Base-by-base conservation (phyloP, 352 stramenopile genomes). In the Blastocystis hominis region DNA sequence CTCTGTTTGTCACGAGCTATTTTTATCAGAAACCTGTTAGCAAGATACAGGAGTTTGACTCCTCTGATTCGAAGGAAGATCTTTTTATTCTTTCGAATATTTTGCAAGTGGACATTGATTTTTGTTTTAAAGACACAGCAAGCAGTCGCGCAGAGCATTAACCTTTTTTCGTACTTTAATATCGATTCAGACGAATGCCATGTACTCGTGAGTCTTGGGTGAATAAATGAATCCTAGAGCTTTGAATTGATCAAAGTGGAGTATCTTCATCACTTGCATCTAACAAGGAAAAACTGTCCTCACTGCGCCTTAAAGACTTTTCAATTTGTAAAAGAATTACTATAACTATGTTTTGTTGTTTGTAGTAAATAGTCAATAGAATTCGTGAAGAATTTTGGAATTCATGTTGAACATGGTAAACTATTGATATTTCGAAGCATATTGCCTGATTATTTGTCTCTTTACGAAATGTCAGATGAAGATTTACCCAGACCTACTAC, bases 381-480 rank as follows among this genome's bases (percentile, higher is more conserved):
- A 30, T 30, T 30, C 24, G 24, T 30, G 24, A 30, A 30, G 24
- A 30, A 30, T 30, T 30, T 30, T 30, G 24, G 24, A 30, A 30
- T 30, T 30, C 24, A 30, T 30, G 24, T 30, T 30, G 24, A 30
- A 30, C 24, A 30, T 30, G 24, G 24, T 30, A 61, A 64, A 42
- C 44, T 36, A 30, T 34, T 20, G 10, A 63, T 64, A 61, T 36
- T 15, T 50, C 24, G 17, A 50, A 9, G 13, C 20, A 1, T 78
- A 80, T 62, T 64, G n/a, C 46, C 4, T 64, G 15, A 50, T 72
- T 44, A 7, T 4, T 3, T 4, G 9, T 44, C 15, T 44, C 38
- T 42, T 42, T 54, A n/a, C 36, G 17, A 17, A 13, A 86, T 86
- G 76, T 75, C 76, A 36, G 76, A 86, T 36, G 59, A 72, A 44